Base-by-base conservation (phyloP, 1,284 basidiomycete genomes). In the Tilletiaria anomala region DNA sequence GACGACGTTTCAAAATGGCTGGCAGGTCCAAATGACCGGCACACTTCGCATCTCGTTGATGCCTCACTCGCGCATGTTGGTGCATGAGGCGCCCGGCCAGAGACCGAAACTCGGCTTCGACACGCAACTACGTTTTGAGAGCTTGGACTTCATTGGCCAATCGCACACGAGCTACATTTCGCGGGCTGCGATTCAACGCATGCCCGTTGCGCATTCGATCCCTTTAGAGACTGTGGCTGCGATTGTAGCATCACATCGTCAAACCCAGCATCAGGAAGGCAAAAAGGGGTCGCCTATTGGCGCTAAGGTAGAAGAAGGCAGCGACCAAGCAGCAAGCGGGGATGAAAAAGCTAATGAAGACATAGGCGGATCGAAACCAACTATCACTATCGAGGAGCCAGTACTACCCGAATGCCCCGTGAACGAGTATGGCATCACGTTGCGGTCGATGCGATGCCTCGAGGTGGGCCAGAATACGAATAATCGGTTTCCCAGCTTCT, bases 401-500 rank as follows among this genome's bases (percentile, higher is more conserved):
- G 48, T 47, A 21, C 20, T 59, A 35, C 57, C 57, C 4, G 57
- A 59, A 18, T 50, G 43, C 15, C 57, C 57, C 8, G 57, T 59
- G 31, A 59, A 59, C 46, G 57, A 59, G 34, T 59, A 58, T 42
- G 57, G 57, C 12, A 56, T 59, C 44, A 56, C 53, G 34, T 29
- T 59, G 35, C 45, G 55, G 17, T 53, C 57, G 4, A 59, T 59
- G 57, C 47, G 57, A 6, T 59, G 57, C 21, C 48, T 59, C 35
- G 57, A 58, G 31, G 39, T 42, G 35, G 17, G 39, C 22, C 24
- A 14, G 8, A 12, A 16, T 21, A 2, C 15, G 23, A 14, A 16
- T 16, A 6, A n/a, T 20, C 37, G 43, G 56, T 59, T 40, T 58
- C 56, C 22, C 56, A 59, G 33, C 51, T 48, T 37, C 53, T 59